These are phyloP conservation scores for Penicillium sp. DNA, from an alignment of 2,329 filamentous ascomycete genomes.

Conservation along the genomic window DNA sequence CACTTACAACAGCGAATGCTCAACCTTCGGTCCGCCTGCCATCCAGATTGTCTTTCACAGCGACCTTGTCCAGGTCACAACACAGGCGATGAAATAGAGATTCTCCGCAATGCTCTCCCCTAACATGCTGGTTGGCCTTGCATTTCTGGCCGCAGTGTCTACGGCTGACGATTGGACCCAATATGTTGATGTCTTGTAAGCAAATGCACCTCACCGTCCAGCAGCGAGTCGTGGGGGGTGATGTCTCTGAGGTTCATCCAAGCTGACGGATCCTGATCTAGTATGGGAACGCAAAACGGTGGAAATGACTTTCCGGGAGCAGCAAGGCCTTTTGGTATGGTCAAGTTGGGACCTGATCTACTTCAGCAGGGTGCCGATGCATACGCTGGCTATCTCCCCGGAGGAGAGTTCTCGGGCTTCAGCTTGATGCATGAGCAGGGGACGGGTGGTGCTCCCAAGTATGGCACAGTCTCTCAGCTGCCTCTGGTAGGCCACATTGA, in stretches of 20 bases:
- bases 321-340: slow-evolving; percentile 39
- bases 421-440: slow-evolving; percentile 61
- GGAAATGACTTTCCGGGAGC: slow-evolving; percentile 42
- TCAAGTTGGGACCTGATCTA: slow-evolving; percentile 42
- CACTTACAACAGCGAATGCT: no score
- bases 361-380: slow-evolving; percentile 29
- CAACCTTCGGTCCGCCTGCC: no score
- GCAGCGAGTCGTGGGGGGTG: no score
- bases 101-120: slow-evolving; percentile 1
- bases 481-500: slow-evolving; percentile 46
- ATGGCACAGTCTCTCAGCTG: slow-evolving; percentile 59
- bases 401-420: slow-evolving; percentile 54
- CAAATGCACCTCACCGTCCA: no score
- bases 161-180: slow-evolving; percentile 18
- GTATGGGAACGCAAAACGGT: slow-evolving; percentile 28
- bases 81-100: no score
- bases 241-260: no score
- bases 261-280: slow-evolving; percentile 10
- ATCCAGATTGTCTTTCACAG: no score
- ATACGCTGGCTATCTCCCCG: slow-evolving; percentile 38
- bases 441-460: slow-evolving; percentile 64
- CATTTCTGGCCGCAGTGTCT: slow-evolving; percentile 7
- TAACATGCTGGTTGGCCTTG: slow-evolving; percentile 11
- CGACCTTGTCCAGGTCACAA: no score
- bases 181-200: slow-evolving; percentile 28